Evolutionary conservation across 2,329 filamentous ascomycete species (phyloP), one percentile per base, ranked within the genome.

Genomic region (Aspergillus tamarii): DNA sequence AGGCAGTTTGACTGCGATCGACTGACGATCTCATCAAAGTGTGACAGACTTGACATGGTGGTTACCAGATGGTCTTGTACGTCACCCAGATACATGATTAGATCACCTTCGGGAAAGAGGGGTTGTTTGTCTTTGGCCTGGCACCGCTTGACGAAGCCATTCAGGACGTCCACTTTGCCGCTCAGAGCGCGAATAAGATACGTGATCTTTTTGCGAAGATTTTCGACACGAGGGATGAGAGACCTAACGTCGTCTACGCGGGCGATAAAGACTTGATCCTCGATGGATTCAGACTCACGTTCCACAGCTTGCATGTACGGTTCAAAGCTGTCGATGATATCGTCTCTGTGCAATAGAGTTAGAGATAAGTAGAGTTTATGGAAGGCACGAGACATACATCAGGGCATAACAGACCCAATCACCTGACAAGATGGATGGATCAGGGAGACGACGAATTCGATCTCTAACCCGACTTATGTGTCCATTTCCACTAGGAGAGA

Each of bases 331-430:
- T 99, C 95, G 65, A 98, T 93, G 74, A 99, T 98, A 74, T 98
- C 92, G 78, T 99, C 95, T 74, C 90, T 92, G 63, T 9, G 52
- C 6, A n/a, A 34, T 28, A 14, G 16, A 23, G 32, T 63, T 43
- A 36, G 59, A 46, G 4, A 52, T 3, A 3, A 39, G 14, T 21
- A 16, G 9, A 11, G 12, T 55, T 26, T 64, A 12, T 16, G 19
- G 8, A 55, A 55, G 10, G 57, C 14, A 14, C 10, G 46, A 21
- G 2, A 80, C 89, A 82, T 83, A 93, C 90, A 98, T 97, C 69
- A 99, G 84, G 39, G 95, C 95, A 76, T 99, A 99, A 82, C 95
- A 98, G 72, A 98, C 94, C 94, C 95, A 99, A 80, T 98, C 95
- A 69, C 93, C 93, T 72, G 92, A 95, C 46, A 98, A 84, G 65